phyloP scores from a whole-genome alignment of 2,329 filamentous ascomycete genomes.

The Claviceps sorghi region DNA sequence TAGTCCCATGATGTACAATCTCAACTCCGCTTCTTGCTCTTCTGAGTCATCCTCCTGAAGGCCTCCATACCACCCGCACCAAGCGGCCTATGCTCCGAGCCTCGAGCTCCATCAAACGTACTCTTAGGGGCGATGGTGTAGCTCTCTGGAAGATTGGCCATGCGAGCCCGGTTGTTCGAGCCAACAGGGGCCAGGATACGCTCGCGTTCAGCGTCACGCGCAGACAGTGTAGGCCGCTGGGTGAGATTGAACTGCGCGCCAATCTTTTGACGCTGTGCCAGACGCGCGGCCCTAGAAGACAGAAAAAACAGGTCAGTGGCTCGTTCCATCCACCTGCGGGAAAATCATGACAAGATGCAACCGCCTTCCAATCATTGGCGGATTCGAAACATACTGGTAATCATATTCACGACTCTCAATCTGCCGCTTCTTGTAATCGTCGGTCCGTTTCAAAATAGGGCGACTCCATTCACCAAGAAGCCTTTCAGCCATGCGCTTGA shows the following conservation, averaged over 20 bases:
- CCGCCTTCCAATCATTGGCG: neutral
- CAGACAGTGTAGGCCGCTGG: slow-evolving; percentile 30
- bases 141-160: slow-evolving; percentile 37
- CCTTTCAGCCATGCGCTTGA: slow-evolving; percentile 87
- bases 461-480: slow-evolving; percentile 93
- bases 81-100: slow-evolving; percentile 42
- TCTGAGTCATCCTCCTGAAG: slow-evolving; percentile 51
- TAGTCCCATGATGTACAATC: neutral
- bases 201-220: slow-evolving; percentile 40
- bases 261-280: slow-evolving; percentile 34
- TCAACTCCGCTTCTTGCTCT: slow-evolving; percentile 37
- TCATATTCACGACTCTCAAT: slow-evolving; percentile 50
- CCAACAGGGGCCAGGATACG: slow-evolving; percentile 42
- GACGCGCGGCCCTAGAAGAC: slow-evolving; percentile 34
- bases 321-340: neutral
- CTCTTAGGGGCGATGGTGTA: slow-evolving; percentile 48
- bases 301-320: slow-evolving; percentile 2
- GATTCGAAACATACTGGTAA: slow-evolving; percentile 31
- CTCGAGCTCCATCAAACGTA: slow-evolving; percentile 40
- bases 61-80: slow-evolving; percentile 49
- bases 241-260: slow-evolving; percentile 35
- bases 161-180: slow-evolving; percentile 40
- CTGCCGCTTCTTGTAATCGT: slow-evolving; percentile 81
- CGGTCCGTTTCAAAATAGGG: slow-evolving; percentile 82
- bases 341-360: neutral